phyloP scores from a whole-genome alignment of 139 green algal genomes.

The Closterium sp. region DNA sequence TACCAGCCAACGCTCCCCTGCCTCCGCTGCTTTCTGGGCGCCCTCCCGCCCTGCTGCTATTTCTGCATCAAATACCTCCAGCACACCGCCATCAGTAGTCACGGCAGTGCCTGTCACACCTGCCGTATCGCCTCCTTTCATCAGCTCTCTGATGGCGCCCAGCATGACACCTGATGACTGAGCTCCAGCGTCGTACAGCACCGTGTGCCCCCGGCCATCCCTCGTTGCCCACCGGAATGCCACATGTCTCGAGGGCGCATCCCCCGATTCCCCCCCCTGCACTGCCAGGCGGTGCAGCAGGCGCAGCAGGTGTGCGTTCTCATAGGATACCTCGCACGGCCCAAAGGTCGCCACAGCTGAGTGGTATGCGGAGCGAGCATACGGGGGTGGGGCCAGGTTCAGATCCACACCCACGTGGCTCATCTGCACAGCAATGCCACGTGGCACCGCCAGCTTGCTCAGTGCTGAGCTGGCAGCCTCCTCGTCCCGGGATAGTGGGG shows the following conservation, averaged over 20 bases:
- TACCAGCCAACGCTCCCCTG: background rate
- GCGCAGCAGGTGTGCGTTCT: background rate
- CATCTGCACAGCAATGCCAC: background rate
- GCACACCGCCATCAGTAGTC: background rate
- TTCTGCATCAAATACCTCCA: background rate
- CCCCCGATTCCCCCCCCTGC: background rate
- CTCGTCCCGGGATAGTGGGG: background rate
- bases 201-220: background rate
- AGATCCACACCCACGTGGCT: background rate
- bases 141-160: background rate
- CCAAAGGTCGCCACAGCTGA: background rate
- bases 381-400: background rate
- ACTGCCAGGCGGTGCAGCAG: background rate
- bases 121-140: background rate
- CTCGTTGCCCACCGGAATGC: background rate
- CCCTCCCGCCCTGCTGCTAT: background rate
- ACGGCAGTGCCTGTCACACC: background rate
- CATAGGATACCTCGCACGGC: background rate
- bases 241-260: background rate
- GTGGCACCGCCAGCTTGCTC: background rate
- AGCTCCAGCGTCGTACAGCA: background rate
- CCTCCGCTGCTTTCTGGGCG: background rate
- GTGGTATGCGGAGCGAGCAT: background rate
- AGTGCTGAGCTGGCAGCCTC: background rate
- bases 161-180: background rate